These are phyloP conservation scores for Solanum sejunctum DNA, from an alignment of 257 asterid species.

Conservation along the genomic window DNA sequence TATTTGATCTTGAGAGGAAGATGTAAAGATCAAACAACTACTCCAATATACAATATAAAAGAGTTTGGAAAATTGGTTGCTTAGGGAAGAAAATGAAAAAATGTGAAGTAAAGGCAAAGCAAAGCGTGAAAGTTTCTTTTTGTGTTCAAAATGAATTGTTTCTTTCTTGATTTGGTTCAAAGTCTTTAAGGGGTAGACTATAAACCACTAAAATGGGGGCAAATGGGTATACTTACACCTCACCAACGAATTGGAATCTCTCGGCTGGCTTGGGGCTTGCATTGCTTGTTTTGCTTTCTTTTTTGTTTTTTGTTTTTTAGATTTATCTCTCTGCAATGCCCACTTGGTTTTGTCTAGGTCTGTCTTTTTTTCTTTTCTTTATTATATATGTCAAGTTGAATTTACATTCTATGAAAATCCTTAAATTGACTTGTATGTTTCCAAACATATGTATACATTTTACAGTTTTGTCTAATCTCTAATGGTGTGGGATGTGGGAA, in stretches of 20 bases:
- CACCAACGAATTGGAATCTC: not conserved
- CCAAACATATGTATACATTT: not conserved
- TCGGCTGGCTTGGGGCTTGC: not conserved
- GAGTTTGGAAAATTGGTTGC: not conserved
- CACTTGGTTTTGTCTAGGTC: not conserved
- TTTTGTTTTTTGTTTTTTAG: not conserved
- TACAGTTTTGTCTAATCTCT: not conserved
- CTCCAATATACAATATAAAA: not conserved
- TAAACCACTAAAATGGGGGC: not conserved
- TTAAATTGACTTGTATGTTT: not conserved
- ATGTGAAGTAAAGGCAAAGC: conserved; percentile 8
- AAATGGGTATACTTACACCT: not conserved
- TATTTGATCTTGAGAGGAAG: too few relatives aligned
- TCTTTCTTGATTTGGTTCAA: not conserved
- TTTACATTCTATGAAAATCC: not conserved
- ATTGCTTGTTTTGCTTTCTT: not conserved
- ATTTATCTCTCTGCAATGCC: not conserved
- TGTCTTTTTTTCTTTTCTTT: not conserved
- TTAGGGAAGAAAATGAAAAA: not conserved
- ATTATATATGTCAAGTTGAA: not conserved
- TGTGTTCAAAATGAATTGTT: not conserved
- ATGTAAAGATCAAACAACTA: not conserved
- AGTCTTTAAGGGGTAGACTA: not conserved
- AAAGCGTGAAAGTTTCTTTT: not conserved
- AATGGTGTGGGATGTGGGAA: not conserved